phyloP scores from a whole-genome alignment of 352 stramenopile species.

The Globisporangium megalacanthum region DNA sequence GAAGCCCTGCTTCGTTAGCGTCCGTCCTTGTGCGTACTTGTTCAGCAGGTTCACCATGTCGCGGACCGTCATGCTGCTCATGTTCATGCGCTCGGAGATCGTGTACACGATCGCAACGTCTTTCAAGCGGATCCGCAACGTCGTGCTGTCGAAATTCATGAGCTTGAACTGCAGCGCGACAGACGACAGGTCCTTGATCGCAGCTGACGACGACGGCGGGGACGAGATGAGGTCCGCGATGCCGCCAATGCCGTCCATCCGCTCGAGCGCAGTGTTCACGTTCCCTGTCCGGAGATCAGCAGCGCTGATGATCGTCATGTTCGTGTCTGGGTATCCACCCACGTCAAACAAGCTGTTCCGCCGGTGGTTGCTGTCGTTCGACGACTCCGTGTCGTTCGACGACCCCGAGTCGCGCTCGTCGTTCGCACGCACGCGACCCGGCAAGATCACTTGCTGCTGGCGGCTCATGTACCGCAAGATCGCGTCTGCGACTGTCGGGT shows the following conservation, averaged over 20 bases:
- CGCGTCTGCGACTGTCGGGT: constrained; percentile 47
- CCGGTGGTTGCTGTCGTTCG: constrained; percentile 43
- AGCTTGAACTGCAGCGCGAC: constrained; percentile 84
- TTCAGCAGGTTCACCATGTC: constrained; percentile 69
- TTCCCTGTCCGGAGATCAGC: constrained; percentile 31
- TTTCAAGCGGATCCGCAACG: constrained; percentile 74
- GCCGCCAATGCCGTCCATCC: constrained; percentile 51
- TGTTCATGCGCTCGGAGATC: constrained; percentile 79
- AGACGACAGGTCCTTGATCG: constrained; percentile 53
- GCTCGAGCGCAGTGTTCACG: constrained; percentile 29
- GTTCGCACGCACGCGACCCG: constrained; percentile 7
- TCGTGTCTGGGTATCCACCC: constrained; percentile 27
- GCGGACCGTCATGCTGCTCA: constrained; percentile 61
- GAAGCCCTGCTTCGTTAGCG: constrained; percentile 68
- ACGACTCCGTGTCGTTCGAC: constrained; percentile 64
- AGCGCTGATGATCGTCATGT: constrained; percentile 31
- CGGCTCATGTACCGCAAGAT: constrained; percentile 75
- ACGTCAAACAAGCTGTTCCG: constrained; percentile 37
- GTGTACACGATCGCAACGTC: constrained; percentile 86
- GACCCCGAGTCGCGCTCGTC: constrained; percentile 44
- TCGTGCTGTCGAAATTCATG: constrained; percentile 81
- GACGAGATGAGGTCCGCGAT: constrained; percentile 62
- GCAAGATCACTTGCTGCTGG: constrained; percentile 54
- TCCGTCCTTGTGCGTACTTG: constrained; percentile 57
- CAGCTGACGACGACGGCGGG: constrained; percentile 31